phyloP scores from a whole-genome alignment of 176 grass and related monocot genomes.

The Oryza glumipatula region DNA sequence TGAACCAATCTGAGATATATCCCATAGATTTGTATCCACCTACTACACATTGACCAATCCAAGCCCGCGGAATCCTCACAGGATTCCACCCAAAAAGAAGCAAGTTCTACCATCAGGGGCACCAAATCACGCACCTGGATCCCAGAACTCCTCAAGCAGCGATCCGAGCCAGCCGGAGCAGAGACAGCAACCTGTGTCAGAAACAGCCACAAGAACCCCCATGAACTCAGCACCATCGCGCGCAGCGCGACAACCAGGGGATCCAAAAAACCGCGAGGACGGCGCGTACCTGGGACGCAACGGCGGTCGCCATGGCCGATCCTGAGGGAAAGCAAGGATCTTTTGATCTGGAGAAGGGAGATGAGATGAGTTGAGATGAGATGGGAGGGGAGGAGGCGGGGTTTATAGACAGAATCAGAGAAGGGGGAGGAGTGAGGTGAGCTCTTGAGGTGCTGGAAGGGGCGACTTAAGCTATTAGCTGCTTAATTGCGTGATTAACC shows the following conservation, averaged over 20 bases:
- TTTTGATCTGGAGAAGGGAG: slow-evolving; percentile 34
- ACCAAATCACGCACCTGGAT: slow-evolving; percentile 39
- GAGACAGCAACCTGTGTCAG: slow-evolving; percentile 42
- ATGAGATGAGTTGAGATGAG: not conserved
- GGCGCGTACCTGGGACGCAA: slow-evolving; percentile 39
- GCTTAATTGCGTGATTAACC: slow-evolving; percentile 15
- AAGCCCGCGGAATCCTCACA: not conserved
- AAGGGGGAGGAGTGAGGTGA: not conserved
- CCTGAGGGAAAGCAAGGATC: not conserved
- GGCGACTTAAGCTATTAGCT: slow-evolving; percentile 19
- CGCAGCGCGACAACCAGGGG: not conserved
- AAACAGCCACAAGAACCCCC: not conserved
- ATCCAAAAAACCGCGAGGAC: no score
- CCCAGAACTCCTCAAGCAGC: slow-evolving; percentile 31
- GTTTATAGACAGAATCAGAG: slow-evolving; percentile 43
- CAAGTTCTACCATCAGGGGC: not conserved
- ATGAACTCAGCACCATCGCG: slow-evolving; percentile 17
- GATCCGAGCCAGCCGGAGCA: slow-evolving; percentile 41
- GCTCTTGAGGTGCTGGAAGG: slow-evolving; percentile 62
- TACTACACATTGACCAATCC: not conserved
- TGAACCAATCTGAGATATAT: slow-evolving; percentile 29
- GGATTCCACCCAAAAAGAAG: not conserved
- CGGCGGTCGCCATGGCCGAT: slow-evolving; percentile 44
- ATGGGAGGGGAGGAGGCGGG: not conserved
- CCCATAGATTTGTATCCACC: not conserved